Evolutionary conservation across 208 protist species (phyloP), one percentile per base, ranked within the genome.

Genomic region (Leishmania mexicana): DNA sequence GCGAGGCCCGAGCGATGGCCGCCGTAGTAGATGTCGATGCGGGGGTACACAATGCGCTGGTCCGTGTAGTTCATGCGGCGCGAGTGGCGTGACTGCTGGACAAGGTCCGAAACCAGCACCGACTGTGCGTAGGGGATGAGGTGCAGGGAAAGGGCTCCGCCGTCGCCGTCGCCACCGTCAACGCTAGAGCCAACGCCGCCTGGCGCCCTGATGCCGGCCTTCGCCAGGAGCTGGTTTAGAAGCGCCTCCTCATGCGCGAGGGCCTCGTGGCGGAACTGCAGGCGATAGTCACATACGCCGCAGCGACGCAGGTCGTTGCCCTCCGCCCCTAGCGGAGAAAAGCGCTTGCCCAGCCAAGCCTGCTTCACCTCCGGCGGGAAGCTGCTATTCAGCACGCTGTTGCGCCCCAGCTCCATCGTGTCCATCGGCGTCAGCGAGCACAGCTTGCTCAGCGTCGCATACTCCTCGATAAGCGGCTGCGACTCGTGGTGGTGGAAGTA

Each of bases 331-430:
- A 90, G 51, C 10, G 76, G 21, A 51, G 86, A 74, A 85, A 94
- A 96, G 42, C 84, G 75, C 60, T 94, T 83, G n/a, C 93, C 92
- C 1, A 98, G 81, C 93, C 93, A 97, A 72, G 87, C 78, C 72
- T 85, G 78, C 83, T 97, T 96, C 77, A 89, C 85, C 70, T 86
- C 86, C 40, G 89, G 62, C 5, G 92, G 91, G 86, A 98, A 98
- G 80, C 91, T 95, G 85, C 90, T 96, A 81, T 96, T 97, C 8
- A 97, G 76, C 19, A 98, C 94, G 84, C 92, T 96, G 90, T 98
- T 98, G n/a, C 95, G 87, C 45, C 93, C 93, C 47, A 98, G 76
- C 80, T 98, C 96, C 84, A 88, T 93, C 58, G 97, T 68, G 85
- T 97, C 94, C 86, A 94, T 92, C 47, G 90, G 89, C 4, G 84